Percentiles rank a stretch among this genome's conserved stretches.
Evolutionary conservation across 192 early-diverging fungal genomes (phyloP).

Genomic region (Chytriomyces sp.): DNA sequence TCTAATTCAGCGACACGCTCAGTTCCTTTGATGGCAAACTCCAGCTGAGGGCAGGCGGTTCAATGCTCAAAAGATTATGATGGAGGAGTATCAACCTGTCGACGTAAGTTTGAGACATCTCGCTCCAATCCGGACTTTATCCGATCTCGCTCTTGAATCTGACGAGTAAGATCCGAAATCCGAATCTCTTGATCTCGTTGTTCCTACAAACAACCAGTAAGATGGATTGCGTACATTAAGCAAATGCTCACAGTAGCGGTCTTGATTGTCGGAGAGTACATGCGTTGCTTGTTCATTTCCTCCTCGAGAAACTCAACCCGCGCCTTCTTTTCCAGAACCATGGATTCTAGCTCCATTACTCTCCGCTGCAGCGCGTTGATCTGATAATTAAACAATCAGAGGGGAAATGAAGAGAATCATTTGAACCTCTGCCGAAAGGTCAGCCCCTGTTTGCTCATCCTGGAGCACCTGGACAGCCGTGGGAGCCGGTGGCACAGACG

Average conservation of each 20-base stretch:
- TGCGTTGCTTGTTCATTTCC: neutral
- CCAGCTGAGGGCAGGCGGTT: neutral
- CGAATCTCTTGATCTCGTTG: neutral
- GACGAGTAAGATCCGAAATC: neutral
- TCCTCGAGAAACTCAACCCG: conserved; percentile 10
- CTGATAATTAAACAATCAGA: neutral
- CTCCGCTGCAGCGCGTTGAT: conserved; percentile 9
- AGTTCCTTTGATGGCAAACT: neutral
- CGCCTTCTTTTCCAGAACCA: conserved; percentile 13
- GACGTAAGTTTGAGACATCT: neutral
- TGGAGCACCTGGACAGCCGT: neutral
- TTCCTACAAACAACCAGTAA: neutral
- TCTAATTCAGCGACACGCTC: neutral
- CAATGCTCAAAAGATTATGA: neutral
- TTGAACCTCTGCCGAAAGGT: neutral
- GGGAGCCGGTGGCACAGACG: neutral
- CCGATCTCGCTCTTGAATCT: neutral
- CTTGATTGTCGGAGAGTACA: neutral
- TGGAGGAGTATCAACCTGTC: neutral
- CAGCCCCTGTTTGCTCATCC: no score
- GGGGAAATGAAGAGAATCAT: neutral
- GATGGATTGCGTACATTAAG: neutral
- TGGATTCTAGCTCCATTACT: neutral
- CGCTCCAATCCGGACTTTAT: neutral
- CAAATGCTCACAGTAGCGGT: neutral